A percentile compares a stretch with the other conserved stretches of the same genome.
Conservation (phyloP, 306 rosid genomes). For the Glycyrrhiza uralensis region DNA sequence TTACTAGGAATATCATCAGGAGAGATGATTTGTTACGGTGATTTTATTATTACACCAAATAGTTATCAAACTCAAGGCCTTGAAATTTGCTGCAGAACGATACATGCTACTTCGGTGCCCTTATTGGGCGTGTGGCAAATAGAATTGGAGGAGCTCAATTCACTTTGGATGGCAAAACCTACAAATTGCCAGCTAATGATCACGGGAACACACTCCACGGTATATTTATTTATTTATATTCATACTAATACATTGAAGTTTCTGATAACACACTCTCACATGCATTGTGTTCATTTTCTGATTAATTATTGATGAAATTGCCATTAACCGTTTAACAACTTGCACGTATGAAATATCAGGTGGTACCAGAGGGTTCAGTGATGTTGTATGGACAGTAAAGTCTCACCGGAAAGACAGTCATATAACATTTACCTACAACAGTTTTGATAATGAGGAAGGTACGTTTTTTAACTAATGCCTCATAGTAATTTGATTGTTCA, state of each 20-base stretch:
- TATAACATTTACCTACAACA: constrained; percentile 49
- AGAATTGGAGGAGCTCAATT: constrained; percentile 44
- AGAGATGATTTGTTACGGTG: neutral
- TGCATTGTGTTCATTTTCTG: neutral
- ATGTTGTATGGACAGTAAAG: constrained; percentile 51
- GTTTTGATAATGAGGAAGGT: constrained; percentile 67
- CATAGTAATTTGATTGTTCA: neutral
- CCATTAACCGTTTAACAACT: neutral
- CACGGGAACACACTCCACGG: constrained; percentile 41
- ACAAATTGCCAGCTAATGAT: constrained; percentile 42
- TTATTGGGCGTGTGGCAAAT: constrained; percentile 48
- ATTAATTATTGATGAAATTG: neutral
- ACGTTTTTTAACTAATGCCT: neutral
- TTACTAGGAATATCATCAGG: too few relatives aligned
- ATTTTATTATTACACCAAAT: neutral
- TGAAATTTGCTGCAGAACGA: constrained; percentile 33
- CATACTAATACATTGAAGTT: neutral
- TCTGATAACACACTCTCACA: neutral
- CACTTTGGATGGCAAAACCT: constrained; percentile 34
- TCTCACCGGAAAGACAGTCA: constrained; percentile 35
- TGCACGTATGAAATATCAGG: constrained; percentile 36
- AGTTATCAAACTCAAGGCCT: neutral
- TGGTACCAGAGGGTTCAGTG: constrained; percentile 56
- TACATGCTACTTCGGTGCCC: constrained; percentile 32
- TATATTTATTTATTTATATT: neutral